Conservation (phyloP, 371 early-diverging fungal species). For the Apophysomyces elegans region DNA sequence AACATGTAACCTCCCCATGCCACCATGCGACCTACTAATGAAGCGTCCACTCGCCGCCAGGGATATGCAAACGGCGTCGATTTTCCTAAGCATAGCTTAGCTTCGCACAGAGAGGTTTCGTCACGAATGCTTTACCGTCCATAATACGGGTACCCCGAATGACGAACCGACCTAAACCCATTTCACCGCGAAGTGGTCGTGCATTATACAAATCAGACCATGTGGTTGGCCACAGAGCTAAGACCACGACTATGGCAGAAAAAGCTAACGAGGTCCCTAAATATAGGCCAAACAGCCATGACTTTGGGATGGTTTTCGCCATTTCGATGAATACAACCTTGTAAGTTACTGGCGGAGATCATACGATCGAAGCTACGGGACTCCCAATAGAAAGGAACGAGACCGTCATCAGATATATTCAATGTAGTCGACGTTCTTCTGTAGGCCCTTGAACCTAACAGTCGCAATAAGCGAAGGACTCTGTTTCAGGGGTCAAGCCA, state of each 20-base stretch:
- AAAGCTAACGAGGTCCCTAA: constrained; percentile 15
- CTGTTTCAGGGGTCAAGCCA: too few relatives aligned
- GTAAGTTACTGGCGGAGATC: neutral
- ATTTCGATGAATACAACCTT: neutral
- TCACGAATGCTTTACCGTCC: constrained; percentile 23
- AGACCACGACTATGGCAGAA: constrained; percentile 18
- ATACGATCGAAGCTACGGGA: neutral
- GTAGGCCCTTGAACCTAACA: too few relatives aligned
- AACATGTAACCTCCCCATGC: constrained; percentile 39
- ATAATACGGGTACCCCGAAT: constrained; percentile 41
- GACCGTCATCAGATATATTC: too few relatives aligned
- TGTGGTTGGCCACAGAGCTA: constrained; percentile 25
- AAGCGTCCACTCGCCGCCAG: constrained; percentile 36
- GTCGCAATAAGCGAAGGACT: too few relatives aligned
- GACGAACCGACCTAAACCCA: constrained; percentile 45
- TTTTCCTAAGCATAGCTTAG: constrained; percentile 24
- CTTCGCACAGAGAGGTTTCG: neutral
- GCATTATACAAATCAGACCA: constrained; percentile 43
- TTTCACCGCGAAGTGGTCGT: constrained; percentile 42
- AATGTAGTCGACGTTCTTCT: too few relatives aligned
- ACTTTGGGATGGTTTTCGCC: neutral
- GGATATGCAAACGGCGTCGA: constrained; percentile 51
- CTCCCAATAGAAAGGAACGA: too few relatives aligned
- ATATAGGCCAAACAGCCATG: constrained; percentile 5
- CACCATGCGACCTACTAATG: constrained; percentile 18